Conservation (phyloP, 148 eudicot genomes). For the Euryodendron excelsum region DNA sequence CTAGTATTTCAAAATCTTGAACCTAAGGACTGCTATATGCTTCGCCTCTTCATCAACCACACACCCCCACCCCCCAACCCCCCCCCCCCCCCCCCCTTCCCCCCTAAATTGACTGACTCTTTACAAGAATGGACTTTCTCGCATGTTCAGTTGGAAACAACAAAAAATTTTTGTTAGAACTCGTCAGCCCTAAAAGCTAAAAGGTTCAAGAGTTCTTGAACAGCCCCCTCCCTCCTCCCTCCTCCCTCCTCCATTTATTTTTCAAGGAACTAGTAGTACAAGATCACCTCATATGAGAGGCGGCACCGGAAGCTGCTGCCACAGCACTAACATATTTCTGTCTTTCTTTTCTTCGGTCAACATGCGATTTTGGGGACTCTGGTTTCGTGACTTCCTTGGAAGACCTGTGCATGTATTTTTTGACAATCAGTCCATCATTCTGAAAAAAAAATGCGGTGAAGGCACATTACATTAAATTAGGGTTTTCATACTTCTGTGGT, state of each 20-base stretch:
- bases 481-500: slow-evolving; percentile 69
- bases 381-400: slow-evolving; percentile 63
- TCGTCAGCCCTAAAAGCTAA: background rate
- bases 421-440: background rate
- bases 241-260: too few species aligned
- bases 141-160: too few species aligned
- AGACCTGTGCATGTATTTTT: slow-evolving; percentile 42
- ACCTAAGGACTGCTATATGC: too few species aligned
- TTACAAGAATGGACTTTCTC: too few species aligned
- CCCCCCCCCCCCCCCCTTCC: too few species aligned
- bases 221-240: slow-evolving; percentile 2
- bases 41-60: too few species aligned
- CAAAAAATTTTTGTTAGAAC: too few species aligned
- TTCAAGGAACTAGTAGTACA: background rate
- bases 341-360: slow-evolving; percentile 56
- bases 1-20: too few species aligned
- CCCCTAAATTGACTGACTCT: too few species aligned
- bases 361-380: slow-evolving; percentile 66
- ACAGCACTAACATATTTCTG: slow-evolving; percentile 22
- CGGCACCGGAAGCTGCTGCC: slow-evolving; percentile 46
- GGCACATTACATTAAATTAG: background rate
- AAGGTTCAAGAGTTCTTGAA: slow-evolving; percentile 64
- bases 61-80: too few species aligned
- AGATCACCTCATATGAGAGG: slow-evolving; percentile 62
- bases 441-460: background rate